A percentile compares a stretch with the other conserved stretches of the same genome.
Conservation (phyloP, 2,329 filamentous ascomycete genomes). For the Knufia fluminis region DNA sequence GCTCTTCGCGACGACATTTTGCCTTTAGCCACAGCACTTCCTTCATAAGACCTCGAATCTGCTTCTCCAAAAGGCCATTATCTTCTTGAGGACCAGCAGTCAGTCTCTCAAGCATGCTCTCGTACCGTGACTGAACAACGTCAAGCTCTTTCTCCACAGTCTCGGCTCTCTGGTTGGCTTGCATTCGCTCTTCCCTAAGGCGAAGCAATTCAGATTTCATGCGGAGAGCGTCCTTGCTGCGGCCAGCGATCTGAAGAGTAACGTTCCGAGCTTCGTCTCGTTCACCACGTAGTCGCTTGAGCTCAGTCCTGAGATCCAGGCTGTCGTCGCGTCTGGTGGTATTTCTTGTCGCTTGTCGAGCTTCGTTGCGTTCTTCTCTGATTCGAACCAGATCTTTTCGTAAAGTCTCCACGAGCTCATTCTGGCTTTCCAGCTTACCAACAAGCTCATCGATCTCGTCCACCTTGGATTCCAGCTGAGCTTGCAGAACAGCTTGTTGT, state of each 20-base stretch:
- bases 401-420: conserved; percentile 51
- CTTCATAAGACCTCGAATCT: conserved; percentile 71
- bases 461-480: conserved; percentile 38
- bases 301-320: conserved; percentile 49
- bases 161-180: conserved; percentile 33
- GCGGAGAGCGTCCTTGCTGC: conserved; percentile 55
- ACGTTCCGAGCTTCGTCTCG: conserved; percentile 42
- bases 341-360: conserved; percentile 34
- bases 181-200: conserved; percentile 39
- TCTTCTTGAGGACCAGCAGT: conserved; percentile 29
- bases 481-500: conserved; percentile 36
- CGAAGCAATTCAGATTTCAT: conserved; percentile 55
- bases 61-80: conserved; percentile 46
- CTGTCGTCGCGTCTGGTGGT: conserved; percentile 38
- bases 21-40: conserved; percentile 89
- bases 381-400: conserved; percentile 2
- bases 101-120: conserved; percentile 48
- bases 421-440: conserved; percentile 60
- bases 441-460: conserved; percentile 57
- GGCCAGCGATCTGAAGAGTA: conserved; percentile 61
- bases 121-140: conserved; percentile 50
- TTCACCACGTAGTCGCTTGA: conserved; percentile 43
- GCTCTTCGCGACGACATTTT: conserved; percentile 68
- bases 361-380: conserved; percentile 4
- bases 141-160: conserved; percentile 35